Conservation (phyloP, 768 basidiomycete genomes). For the Serendipita sp. region DNA sequence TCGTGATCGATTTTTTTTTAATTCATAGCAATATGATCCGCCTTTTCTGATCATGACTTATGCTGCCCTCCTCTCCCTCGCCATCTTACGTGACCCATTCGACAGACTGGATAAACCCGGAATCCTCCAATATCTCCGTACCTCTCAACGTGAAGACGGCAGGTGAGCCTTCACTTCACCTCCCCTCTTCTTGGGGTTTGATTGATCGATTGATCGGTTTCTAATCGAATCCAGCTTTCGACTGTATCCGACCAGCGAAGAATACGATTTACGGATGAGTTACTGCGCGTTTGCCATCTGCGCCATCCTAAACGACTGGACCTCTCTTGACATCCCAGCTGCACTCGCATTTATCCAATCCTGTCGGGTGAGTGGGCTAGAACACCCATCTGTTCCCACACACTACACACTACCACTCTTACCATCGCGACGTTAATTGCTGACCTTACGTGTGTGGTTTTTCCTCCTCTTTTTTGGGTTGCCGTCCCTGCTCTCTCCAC, state of each 20-base stretch:
- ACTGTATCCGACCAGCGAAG: constrained; percentile 18
- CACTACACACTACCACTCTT: too few relatives aligned
- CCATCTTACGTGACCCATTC: constrained; percentile 79
- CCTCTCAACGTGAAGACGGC: constrained; percentile 68
- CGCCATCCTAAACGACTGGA: constrained; percentile 66
- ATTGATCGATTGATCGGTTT: too few relatives aligned
- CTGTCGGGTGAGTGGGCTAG: constrained; percentile 51
- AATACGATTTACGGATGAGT: constrained; percentile 67
- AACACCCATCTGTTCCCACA: too few relatives aligned
- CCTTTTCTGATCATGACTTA: constrained; percentile 92
- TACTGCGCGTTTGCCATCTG: constrained; percentile 83
- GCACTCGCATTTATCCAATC: constrained; percentile 49
- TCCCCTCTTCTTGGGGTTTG: too few relatives aligned
- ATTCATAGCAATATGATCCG: constrained; percentile 34
- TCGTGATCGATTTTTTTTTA: background rate
- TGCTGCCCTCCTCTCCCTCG: constrained; percentile 68
- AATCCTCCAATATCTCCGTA: constrained; percentile 45
- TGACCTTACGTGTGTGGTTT: too few relatives aligned
- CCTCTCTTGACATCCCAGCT: constrained; percentile 43
- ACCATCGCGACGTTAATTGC: too few relatives aligned
- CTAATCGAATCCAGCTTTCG: constrained; percentile 17
- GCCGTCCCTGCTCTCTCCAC: too few relatives aligned
- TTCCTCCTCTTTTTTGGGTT: too few relatives aligned
- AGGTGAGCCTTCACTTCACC: constrained; percentile 35
- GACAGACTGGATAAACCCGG: constrained; percentile 50